Evolutionary conservation across 345 rosid genomes (phyloP), one percentile per base, ranked within the genome.

Genomic region (Citrus glauca): DNA sequence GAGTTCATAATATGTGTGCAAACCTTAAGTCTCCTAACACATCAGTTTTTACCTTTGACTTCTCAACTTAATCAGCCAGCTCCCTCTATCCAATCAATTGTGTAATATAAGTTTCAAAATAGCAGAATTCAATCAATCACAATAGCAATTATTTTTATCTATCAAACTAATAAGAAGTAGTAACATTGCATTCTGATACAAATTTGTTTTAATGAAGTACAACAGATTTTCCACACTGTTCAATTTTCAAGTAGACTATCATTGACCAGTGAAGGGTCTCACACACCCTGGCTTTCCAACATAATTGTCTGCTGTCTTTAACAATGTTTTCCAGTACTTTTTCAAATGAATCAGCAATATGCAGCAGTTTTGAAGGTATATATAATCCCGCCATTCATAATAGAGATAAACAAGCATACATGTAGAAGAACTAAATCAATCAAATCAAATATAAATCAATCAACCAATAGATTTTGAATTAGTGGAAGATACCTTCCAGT

Each of bases 401-500:
- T 33, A 7, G 45, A 66, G 24, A 25, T 25, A 9, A 28, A 48
- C 25, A 9, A 19, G 22, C 73, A 28, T 22, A 72, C 3, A 57
- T 33, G 42, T 60, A 17, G 5, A 14, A 42, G 33, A 67, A 27
- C 24, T 28, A 73, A 42, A 48, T 33, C 67, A 33, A 66, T 78
- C 72, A 53, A 45, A 35, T 66, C 42, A 2, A 59, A 25, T 19
- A 71, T 9, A 28, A 53, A 70, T 28, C n/a, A 50, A 30, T 38
- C 63, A 64, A 56, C 25, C 25, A 48, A 63, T 25, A 1, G 17
- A 57, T 20, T n/a, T 13, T n/a, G 38, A 42, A 64, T 11, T 60
- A 75, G 16, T 16, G 16, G 77, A 28, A 33, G 67, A 28, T 81
- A 91, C 98, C 99, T 91, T 71, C 99, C 99, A 40, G 98, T 97